Conservation (phyloP, 2,329 filamentous ascomycete genomes). For the Didymellaceae sp. region DNA sequence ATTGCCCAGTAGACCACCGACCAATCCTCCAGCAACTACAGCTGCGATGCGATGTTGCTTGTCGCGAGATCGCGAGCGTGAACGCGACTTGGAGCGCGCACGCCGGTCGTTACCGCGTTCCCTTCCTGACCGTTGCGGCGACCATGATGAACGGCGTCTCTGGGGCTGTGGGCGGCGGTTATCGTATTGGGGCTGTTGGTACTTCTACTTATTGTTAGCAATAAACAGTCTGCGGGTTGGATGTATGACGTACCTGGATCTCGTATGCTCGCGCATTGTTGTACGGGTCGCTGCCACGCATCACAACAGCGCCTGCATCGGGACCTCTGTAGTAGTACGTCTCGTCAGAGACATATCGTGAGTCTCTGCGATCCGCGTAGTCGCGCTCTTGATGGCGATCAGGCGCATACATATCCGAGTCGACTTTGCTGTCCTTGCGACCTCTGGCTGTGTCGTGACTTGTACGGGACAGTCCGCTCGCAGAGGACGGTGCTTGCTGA, state of each 20-base stretch:
- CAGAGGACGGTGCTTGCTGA: constrained; percentile 2
- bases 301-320: constrained; percentile 22
- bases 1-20: constrained; percentile 42
- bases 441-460: not conserved
- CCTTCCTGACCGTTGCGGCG: constrained; percentile 31
- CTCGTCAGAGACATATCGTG: constrained; percentile 26
- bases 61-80: constrained; percentile 30
- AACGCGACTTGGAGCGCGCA: constrained; percentile 17
- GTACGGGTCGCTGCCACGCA: constrained; percentile 21
- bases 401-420: constrained; percentile 28
- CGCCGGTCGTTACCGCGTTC: constrained; percentile 21
- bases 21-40: constrained; percentile 42
- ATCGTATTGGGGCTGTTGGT: constrained; percentile 15
- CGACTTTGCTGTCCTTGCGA: constrained; percentile 3
- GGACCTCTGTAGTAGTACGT: constrained; percentile 22
- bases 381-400: constrained; percentile 22
- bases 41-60: constrained; percentile 33
- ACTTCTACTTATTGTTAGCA: constrained; percentile 16
- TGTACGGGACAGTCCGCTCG: not conserved
- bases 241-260: constrained; percentile 22
- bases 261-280: constrained; percentile 20
- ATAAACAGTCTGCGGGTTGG: not conserved
- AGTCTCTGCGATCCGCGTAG: constrained; percentile 16
- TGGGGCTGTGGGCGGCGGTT: constrained; percentile 24
- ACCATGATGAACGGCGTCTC: constrained; percentile 38